Conservation (phyloP, 306 rosid species). For the Acmispon strigosus region DNA sequence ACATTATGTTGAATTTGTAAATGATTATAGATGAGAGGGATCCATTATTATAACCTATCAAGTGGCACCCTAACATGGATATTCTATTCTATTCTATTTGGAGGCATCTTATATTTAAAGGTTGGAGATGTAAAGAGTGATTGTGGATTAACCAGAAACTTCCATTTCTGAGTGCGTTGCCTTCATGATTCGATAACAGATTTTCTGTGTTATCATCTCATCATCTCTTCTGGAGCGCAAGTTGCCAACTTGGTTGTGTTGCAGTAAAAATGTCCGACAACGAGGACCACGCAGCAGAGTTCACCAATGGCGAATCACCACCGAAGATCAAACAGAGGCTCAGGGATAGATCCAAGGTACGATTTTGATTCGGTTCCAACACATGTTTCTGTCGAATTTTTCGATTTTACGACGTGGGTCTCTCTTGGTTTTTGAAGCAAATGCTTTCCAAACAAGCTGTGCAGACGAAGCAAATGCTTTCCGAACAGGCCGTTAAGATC, state of each 20-base stretch:
- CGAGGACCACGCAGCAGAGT: constrained; percentile 40
- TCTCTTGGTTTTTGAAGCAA: constrained; percentile 44
- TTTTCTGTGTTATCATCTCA: too few relatives aligned
- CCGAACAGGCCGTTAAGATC: constrained; percentile 74
- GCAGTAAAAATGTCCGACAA: constrained; percentile 35
- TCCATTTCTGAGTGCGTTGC: too few relatives aligned
- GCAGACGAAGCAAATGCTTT: constrained; percentile 60
- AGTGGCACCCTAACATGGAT: too few relatives aligned
- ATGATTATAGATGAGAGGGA: too few relatives aligned
- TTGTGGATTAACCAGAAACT: too few relatives aligned
- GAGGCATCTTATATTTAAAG: too few relatives aligned
- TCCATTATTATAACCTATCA: too few relatives aligned
- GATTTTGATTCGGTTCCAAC: not conserved
- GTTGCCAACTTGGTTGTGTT: not conserved
- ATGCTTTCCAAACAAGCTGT: constrained; percentile 72
- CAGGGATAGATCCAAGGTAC: constrained; percentile 63
- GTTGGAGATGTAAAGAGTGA: too few relatives aligned
- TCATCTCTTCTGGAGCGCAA: not conserved
- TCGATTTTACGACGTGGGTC: constrained; percentile 21
- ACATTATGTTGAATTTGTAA: too few relatives aligned
- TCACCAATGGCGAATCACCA: constrained; percentile 43
- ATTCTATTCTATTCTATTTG: too few relatives aligned
- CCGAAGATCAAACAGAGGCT: constrained; percentile 38
- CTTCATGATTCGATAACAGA: too few relatives aligned
- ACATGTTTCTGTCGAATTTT: not conserved